Evolutionary conservation across 208 protist genomes (phyloP).

Genomic region (Acanthamoeba lugdunensis): DNA sequence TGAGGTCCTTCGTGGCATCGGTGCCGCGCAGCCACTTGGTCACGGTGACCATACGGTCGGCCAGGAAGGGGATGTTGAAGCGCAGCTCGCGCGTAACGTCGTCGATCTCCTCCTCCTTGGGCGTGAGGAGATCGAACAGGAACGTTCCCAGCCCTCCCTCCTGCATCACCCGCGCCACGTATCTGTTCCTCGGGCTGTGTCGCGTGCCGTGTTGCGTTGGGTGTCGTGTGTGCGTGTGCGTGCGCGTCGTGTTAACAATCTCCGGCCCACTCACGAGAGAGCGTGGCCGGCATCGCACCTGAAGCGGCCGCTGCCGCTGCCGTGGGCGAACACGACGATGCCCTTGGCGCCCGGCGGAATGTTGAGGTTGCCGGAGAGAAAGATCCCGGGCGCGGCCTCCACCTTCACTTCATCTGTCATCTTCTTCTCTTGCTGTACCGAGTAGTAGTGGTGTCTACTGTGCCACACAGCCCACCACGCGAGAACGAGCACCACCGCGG

Average conservation of each 20-base stretch:
- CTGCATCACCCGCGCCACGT: conserved; percentile 53
- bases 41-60: conserved; percentile 34
- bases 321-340: conserved; percentile 73
- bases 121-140: conserved; percentile 73
- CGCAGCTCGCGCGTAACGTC: conserved; percentile 64
- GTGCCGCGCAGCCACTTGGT: conserved; percentile 46
- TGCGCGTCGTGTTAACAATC: background rate
- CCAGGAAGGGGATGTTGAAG: conserved; percentile 72
- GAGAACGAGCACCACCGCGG: background rate
- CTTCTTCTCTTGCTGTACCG: conserved; percentile 15
- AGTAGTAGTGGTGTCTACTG: background rate
- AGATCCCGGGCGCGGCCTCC: background rate
- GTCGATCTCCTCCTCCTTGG: conserved; percentile 67
- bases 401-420: conserved; percentile 52
- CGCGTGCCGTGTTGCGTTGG: no score
- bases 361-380: conserved; percentile 48
- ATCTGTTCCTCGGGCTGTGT: conserved; percentile 53
- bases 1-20: conserved; percentile 28
- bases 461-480: background rate
- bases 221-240: background rate
- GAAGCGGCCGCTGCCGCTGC: conserved; percentile 60
- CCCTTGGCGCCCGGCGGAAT: conserved; percentile 29
- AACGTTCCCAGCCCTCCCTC: conserved; percentile 48
- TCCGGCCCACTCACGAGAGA: background rate
- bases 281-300: background rate